Conservation (phyloP, 1,284 basidiomycete genomes). For the Fomes fomentarius region DNA sequence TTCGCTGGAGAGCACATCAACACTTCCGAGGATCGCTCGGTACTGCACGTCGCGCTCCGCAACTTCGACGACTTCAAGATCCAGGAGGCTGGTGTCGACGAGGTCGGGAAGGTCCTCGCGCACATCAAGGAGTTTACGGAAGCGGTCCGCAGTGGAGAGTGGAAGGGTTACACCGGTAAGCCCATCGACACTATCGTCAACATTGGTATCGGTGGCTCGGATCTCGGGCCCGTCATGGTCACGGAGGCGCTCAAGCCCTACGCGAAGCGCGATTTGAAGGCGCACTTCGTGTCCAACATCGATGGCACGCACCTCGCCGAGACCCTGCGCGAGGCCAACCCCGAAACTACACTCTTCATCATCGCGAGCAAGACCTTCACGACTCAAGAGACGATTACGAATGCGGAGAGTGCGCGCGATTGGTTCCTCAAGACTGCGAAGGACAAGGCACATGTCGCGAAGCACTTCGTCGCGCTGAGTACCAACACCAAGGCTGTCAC, state of each 20-base stretch:
- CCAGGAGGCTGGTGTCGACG: slow-evolving; percentile 79
- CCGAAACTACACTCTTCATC: slow-evolving; percentile 96
- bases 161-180: slow-evolving; percentile 99
- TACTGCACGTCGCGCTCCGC: slow-evolving; percentile 93
- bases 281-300: slow-evolving; percentile 97
- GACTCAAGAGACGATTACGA: slow-evolving; percentile 99
- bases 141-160: slow-evolving; percentile 81
- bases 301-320: slow-evolving; percentile 98
- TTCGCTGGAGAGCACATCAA: slow-evolving; percentile 97
- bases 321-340: slow-evolving; percentile 81
- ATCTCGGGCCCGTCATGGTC: slow-evolving; percentile 98
- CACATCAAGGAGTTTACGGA: slow-evolving; percentile 95
- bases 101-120: slow-evolving; percentile 83
- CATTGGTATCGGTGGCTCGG: slow-evolving; percentile 98
- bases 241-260: slow-evolving; percentile 96
- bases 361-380: slow-evolving; percentile 99
- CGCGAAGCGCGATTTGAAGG: slow-evolving; percentile 85
- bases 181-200: slow-evolving; percentile 94
- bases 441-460: slow-evolving; percentile 92
- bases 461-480: slow-evolving; percentile 98
- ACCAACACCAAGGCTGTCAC: slow-evolving; percentile 96
- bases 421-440: slow-evolving; percentile 92
- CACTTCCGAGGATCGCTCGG: slow-evolving; percentile 95
- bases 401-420: slow-evolving; percentile 89
- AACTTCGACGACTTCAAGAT: slow-evolving; percentile 83